Evolutionary conservation across 306 rosid genomes (phyloP).

Genomic region (Gastrolobium bilobum): DNA sequence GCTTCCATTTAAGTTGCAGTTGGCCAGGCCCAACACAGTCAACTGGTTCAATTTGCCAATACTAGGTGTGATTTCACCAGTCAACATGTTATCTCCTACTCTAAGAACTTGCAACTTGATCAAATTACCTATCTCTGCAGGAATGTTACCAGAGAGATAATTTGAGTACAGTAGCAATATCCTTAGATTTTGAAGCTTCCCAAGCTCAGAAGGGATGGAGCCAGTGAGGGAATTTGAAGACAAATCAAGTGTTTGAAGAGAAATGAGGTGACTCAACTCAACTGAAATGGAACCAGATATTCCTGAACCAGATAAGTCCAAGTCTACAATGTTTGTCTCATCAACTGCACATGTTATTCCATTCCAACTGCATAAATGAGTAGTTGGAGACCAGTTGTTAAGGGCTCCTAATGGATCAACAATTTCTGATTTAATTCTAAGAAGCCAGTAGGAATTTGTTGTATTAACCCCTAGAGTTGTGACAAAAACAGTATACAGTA

Average conservation of each 20-base stretch:
- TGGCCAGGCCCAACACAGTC: constrained; percentile 68
- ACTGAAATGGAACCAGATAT: constrained; percentile 68
- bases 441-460: constrained; percentile 67
- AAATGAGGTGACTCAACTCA: constrained; percentile 60
- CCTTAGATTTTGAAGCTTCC: constrained; percentile 65
- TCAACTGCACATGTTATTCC: constrained; percentile 70
- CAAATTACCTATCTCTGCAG: constrained; percentile 73
- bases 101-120: constrained; percentile 74
- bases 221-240: constrained; percentile 74
- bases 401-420: constrained; percentile 66
- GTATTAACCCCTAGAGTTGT: constrained; percentile 53
- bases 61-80: constrained; percentile 67
- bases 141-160: constrained; percentile 69
- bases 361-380: constrained; percentile 70
- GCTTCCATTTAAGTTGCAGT: constrained; percentile 76
- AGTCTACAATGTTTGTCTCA: constrained; percentile 54
- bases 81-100: constrained; percentile 73
- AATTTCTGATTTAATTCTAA: constrained; percentile 68
- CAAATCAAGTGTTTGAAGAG: constrained; percentile 76
- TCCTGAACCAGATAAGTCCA: constrained; percentile 73
- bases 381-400: constrained; percentile 69
- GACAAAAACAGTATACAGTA: constrained; percentile 46
- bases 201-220: constrained; percentile 70
- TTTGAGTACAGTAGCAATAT: constrained; percentile 65
- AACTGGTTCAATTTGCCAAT: constrained; percentile 71